Conservation (phyloP, 2,329 filamentous ascomycete genomes). For the Arachnomyces sp. region DNA sequence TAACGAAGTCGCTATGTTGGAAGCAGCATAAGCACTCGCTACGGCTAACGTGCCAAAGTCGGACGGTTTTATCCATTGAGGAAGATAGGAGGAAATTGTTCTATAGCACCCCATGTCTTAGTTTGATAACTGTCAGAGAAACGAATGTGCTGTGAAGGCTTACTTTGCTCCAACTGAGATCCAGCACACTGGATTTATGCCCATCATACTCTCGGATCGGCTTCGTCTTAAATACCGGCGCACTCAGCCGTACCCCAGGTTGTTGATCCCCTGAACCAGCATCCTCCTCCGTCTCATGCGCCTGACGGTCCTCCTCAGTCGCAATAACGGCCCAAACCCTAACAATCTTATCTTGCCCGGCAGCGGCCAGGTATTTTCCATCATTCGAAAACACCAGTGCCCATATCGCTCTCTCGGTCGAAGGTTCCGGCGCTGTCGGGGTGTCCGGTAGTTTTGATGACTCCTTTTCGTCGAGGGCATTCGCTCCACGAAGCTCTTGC, state of each 20-base stretch:
- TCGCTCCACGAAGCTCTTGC: slow-evolving; percentile 69
- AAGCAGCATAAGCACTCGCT: slow-evolving; percentile 85
- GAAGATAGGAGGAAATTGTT: slow-evolving; percentile 95
- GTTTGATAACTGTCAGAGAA: background rate
- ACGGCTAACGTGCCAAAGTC: slow-evolving; percentile 83
- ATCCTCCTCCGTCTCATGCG: slow-evolving; percentile 63
- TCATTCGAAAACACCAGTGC: slow-evolving; percentile 87
- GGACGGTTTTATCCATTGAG: slow-evolving; percentile 96
- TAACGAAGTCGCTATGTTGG: slow-evolving; percentile 90
- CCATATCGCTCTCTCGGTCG: slow-evolving; percentile 66
- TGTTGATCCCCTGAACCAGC: slow-evolving; percentile 41
- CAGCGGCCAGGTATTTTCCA: slow-evolving; percentile 84
- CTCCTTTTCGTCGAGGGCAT: slow-evolving; percentile 25
- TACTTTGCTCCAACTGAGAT: slow-evolving; percentile 91
- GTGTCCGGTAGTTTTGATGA: slow-evolving; percentile 27
- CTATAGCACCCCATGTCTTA: slow-evolving; percentile 22
- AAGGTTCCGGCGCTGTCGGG: slow-evolving; percentile 14
- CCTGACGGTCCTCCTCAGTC: slow-evolving; percentile 66
- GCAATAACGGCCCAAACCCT: slow-evolving; percentile 84
- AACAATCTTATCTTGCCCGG: slow-evolving; percentile 76
- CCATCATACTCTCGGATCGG: slow-evolving; percentile 72
- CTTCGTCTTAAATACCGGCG: slow-evolving; percentile 78
- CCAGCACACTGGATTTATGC: slow-evolving; percentile 77
- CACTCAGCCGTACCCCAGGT: slow-evolving; percentile 59
- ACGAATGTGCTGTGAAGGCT: slow-evolving; percentile 10